phyloP scores from a whole-genome alignment of 192 early-diverging fungal genomes.

The Jimgerdemannia lactiflua region DNA sequence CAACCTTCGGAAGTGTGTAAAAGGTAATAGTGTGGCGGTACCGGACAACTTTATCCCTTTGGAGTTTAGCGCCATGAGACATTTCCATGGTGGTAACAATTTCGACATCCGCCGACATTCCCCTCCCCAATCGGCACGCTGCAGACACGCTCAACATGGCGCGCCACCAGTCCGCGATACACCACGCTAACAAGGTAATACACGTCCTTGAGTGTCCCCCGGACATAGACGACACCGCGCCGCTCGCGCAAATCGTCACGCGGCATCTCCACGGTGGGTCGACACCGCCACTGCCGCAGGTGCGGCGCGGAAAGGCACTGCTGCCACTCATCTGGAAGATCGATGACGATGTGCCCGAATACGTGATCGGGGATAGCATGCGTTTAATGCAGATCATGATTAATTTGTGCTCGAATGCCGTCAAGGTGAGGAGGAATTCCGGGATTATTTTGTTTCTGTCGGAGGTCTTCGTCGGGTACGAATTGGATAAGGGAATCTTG shows the following conservation, averaged over 20 bases:
- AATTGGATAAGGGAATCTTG: background rate
- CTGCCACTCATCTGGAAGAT: slow-evolving; percentile 50
- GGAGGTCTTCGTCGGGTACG: background rate
- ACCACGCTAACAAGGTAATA: slow-evolving; percentile 25
- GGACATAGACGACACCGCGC: slow-evolving; percentile 23
- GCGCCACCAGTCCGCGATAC: slow-evolving; percentile 32
- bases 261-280: slow-evolving; percentile 4
- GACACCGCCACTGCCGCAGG: slow-evolving; percentile 3
- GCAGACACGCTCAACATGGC: slow-evolving; percentile 38
- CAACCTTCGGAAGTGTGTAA: slow-evolving; percentile 49
- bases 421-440: slow-evolving; percentile 33
- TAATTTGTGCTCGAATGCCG: slow-evolving; percentile 52
- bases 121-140: too few relatives aligned
- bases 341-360: slow-evolving; percentile 45
- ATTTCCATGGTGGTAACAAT: too few relatives aligned
- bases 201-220: slow-evolving; percentile 28
- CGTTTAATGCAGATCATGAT: slow-evolving; percentile 47
- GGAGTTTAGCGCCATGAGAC: too few relatives aligned
- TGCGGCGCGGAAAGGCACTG: slow-evolving; percentile 19
- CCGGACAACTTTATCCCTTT: too few relatives aligned
- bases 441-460: background rate
- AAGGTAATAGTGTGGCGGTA: slow-evolving; percentile 30
- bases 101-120: background rate
- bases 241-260: slow-evolving; percentile 18
- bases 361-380: slow-evolving; percentile 51